Percentiles rank a stretch among this genome's conserved stretches.
Evolutionary conservation across 371 early-diverging fungal species (phyloP).

Genomic region (Mucor mucedo): DNA sequence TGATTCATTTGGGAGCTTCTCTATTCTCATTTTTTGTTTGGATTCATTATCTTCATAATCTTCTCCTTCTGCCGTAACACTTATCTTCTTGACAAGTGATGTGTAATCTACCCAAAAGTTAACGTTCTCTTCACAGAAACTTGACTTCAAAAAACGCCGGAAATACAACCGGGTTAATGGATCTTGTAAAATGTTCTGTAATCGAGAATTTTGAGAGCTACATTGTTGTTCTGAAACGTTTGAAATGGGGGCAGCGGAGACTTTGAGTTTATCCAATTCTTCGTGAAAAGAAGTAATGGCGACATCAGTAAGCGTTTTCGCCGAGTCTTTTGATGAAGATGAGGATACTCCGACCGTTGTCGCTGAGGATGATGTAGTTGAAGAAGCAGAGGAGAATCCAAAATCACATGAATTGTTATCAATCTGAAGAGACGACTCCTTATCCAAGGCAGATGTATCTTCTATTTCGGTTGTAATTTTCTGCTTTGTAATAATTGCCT

Average conservation of each 20-base stretch:
- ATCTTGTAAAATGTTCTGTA: constrained; percentile 64
- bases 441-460: not conserved
- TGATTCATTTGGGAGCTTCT: not conserved
- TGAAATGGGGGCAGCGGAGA: not conserved
- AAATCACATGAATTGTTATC: constrained; percentile 14
- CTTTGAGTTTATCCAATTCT: not conserved
- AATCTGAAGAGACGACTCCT: constrained; percentile 4
- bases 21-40: not conserved
- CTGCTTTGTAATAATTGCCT: constrained; percentile 12
- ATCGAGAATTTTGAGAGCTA: constrained; percentile 26
- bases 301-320: not conserved
- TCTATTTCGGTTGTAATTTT: not conserved
- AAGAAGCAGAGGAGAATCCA: constrained; percentile 18
- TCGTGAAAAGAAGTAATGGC: not conserved
- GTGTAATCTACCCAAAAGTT: constrained; percentile 62
- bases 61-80: constrained; percentile 14
- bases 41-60: constrained; percentile 8
- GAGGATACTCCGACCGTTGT: constrained; percentile 2
- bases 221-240: not conserved
- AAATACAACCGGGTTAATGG: constrained; percentile 59
- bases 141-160: constrained; percentile 62
- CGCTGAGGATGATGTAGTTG: constrained; percentile 10
- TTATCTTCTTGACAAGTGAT: constrained; percentile 33
- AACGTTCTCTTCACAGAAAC: constrained; percentile 70
- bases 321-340: not conserved